Conservation (phyloP, 495 filamentous ascomycete species). For the Aspergillus wentii region DNA sequence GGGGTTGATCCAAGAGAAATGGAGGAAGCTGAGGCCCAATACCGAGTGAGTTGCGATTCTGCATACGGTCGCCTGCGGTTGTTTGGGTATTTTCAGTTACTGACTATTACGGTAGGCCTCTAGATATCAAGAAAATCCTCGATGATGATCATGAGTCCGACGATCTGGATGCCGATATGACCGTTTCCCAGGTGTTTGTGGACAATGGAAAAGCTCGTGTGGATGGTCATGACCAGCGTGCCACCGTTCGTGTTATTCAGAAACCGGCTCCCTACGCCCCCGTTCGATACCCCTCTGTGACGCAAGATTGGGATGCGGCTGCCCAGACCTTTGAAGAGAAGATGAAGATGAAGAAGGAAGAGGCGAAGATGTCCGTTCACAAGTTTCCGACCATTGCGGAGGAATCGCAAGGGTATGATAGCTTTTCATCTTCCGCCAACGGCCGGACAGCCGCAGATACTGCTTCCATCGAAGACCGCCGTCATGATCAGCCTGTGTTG, state of each 20-base stretch:
- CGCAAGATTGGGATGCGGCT: constrained; percentile 29
- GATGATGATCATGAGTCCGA: constrained; percentile 27
- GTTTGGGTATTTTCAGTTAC: too few species aligned
- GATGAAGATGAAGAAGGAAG: constrained; percentile 10
- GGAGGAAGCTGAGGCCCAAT: constrained; percentile 27
- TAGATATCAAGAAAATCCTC: constrained; percentile 34
- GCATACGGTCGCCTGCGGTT: background rate
- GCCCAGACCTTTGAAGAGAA: constrained; percentile 10
- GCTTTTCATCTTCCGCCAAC: too few species aligned
- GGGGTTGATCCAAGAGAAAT: constrained; percentile 29
- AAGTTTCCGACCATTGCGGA: constrained; percentile 10
- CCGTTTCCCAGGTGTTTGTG: constrained; percentile 36
- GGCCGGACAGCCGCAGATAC: too few species aligned
- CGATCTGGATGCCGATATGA: constrained; percentile 28
- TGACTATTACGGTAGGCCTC: too few species aligned
- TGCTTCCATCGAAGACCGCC: too few species aligned
- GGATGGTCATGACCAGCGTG: constrained; percentile 33
- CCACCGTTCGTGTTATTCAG: constrained; percentile 29
- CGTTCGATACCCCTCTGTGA: constrained; percentile 28
- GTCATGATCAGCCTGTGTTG: constrained; percentile 15
- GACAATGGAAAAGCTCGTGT: constrained; percentile 26
- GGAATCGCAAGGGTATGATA: constrained; percentile 4
- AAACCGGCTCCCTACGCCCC: constrained; percentile 14
- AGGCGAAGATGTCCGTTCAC: constrained; percentile 3
- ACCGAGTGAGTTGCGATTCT: constrained; percentile 21